Percentiles rank a stretch among this genome's conserved stretches.
phyloP scores from a whole-genome alignment of 2,329 filamentous ascomycete genomes.

The Fusarium sp. region DNA sequence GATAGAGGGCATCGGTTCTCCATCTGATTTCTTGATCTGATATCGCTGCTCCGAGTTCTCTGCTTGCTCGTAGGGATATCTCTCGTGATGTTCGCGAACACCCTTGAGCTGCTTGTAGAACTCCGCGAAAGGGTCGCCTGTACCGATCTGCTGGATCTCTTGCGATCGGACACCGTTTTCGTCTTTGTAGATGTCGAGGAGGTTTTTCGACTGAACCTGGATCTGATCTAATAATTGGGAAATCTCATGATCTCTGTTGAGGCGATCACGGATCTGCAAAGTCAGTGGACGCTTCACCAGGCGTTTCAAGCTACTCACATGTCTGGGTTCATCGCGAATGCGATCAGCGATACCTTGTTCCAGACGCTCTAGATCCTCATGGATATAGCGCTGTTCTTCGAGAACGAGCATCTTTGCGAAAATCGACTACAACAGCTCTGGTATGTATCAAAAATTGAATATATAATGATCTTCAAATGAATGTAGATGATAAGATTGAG shows the following conservation, averaged over 20 bases:
- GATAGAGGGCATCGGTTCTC: slow-evolving; percentile 69
- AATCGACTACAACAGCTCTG: accelerated
- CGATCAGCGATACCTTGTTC: slow-evolving; percentile 94
- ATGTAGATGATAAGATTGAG: slow-evolving; percentile 22
- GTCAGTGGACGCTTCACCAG: slow-evolving; percentile 24
- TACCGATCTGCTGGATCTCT: slow-evolving; percentile 85
- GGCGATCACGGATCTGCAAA: slow-evolving; percentile 80
- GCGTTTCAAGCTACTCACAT: slow-evolving; percentile 63
- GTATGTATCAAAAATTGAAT: neutral
- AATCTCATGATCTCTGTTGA: slow-evolving; percentile 93
- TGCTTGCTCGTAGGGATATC: slow-evolving; percentile 92
- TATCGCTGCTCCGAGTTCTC: slow-evolving; percentile 96
- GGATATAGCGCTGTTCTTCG: slow-evolving; percentile 92
- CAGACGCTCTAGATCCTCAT: slow-evolving; percentile 95
- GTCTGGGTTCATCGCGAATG: slow-evolving; percentile 85
- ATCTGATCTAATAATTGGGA: slow-evolving; percentile 86
- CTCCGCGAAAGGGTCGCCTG: slow-evolving; percentile 85
- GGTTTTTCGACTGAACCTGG: slow-evolving; percentile 80
- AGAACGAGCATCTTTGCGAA: slow-evolving; percentile 74
- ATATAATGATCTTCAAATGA: neutral
- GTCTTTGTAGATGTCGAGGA: slow-evolving; percentile 87
- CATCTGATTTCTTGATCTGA: slow-evolving; percentile 71
- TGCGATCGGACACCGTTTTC: slow-evolving; percentile 73
- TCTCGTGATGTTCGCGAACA: slow-evolving; percentile 86
- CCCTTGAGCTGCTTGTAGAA: slow-evolving; percentile 87